These are phyloP conservation scores for Schizopora paradoxa DNA, from an alignment of 1,284 basidiomycete genomes.

Conservation along the genomic window DNA sequence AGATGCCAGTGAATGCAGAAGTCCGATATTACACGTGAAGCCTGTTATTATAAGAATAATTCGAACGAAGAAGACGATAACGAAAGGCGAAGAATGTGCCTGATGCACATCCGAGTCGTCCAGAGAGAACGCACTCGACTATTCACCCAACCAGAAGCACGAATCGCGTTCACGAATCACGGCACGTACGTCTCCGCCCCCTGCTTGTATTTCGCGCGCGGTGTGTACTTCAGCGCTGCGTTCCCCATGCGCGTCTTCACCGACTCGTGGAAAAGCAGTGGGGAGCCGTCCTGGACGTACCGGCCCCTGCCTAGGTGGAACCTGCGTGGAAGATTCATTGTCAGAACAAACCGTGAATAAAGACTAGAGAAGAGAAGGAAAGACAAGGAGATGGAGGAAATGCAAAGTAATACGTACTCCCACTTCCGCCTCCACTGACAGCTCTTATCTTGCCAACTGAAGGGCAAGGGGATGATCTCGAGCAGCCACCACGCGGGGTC, in stretches of 20 bases:
- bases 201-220: conserved; percentile 40
- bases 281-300: conserved; percentile 34
- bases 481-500: conserved; percentile 37
- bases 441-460: conserved; percentile 31
- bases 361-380: neutral
- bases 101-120: no score
- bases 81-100: neutral
- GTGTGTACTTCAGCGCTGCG: conserved; percentile 40
- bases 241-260: conserved; percentile 47
- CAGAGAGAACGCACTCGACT: no score
- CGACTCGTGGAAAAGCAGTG: conserved; percentile 44
- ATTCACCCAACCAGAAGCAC: no score
- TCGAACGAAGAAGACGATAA: no score
- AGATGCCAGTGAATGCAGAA: no score
- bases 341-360: neutral
- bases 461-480: conserved; percentile 36
- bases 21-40: no score
- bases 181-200: conserved; percentile 46
- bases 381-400: conserved; percentile 3
- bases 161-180: conserved; percentile 21
- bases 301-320: conserved; percentile 44
- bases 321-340: neutral
- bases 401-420: no score
- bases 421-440: conserved; percentile 32
- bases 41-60: no score